Conservation (phyloP, 2,329 filamentous ascomycete species). For the Colletotrichum higginsianum region DNA sequence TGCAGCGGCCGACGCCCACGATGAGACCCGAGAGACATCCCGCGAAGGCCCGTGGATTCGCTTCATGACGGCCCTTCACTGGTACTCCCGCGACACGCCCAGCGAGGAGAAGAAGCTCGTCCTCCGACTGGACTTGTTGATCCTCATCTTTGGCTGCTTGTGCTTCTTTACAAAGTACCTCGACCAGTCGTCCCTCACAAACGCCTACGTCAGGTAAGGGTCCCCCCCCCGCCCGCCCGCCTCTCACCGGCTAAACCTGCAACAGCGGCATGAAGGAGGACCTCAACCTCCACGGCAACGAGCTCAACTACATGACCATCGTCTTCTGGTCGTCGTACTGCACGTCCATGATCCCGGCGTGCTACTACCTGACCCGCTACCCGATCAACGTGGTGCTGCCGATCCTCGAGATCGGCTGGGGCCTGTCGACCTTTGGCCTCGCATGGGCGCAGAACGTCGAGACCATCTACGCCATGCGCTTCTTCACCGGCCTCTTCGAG, state of each 20-base stretch:
- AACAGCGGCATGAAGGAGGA: slow-evolving; percentile 56
- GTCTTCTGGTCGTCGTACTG: slow-evolving; percentile 57
- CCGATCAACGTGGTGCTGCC: slow-evolving; percentile 53
- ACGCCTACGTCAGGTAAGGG: slow-evolving; percentile 53
- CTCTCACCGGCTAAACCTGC: slow-evolving; percentile 1
- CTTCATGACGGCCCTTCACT: slow-evolving; percentile 49
- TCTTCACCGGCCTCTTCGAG: slow-evolving; percentile 60
- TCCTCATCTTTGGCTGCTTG: slow-evolving; percentile 56
- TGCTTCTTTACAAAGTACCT: slow-evolving; percentile 59
- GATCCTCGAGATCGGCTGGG: slow-evolving; percentile 51
- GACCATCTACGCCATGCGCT: slow-evolving; percentile 58
- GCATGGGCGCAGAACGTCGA: slow-evolving; percentile 51
- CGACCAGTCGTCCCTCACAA: slow-evolving; percentile 55
- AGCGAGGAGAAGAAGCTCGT: slow-evolving; percentile 52
- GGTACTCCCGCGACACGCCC: slow-evolving; percentile 53
- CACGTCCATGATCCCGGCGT: slow-evolving; percentile 57
- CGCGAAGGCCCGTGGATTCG: slow-evolving; percentile 46
- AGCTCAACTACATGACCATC: slow-evolving; percentile 51
- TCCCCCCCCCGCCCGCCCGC: background rate
- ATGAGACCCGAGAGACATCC: slow-evolving; percentile 4
- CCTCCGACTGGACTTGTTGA: slow-evolving; percentile 55
- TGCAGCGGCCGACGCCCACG: slow-evolving; percentile 15
- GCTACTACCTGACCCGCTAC: slow-evolving; percentile 55
- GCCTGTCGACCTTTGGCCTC: slow-evolving; percentile 49
- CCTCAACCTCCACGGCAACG: slow-evolving; percentile 51